Conservation (phyloP, 1,284 basidiomycete genomes). For the Irpex sp. region DNA sequence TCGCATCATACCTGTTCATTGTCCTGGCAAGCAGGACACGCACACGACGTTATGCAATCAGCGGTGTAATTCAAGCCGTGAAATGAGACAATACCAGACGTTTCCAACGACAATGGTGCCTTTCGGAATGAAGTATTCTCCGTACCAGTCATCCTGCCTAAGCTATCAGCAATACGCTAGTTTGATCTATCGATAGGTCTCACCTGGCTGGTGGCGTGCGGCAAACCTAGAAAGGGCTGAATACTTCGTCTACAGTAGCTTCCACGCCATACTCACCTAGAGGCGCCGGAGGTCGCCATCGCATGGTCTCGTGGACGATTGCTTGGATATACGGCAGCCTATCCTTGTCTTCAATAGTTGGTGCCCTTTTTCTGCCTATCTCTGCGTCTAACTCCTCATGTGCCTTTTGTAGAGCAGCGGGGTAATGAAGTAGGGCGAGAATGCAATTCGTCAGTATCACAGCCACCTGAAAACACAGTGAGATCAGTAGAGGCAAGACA, state of each 20-base stretch:
- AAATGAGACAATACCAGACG: not conserved
- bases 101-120: not conserved
- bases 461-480: too few relatives aligned
- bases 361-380: not conserved
- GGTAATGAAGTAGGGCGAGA: slow-evolving; percentile 4
- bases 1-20: not conserved
- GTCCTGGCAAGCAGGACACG: too few relatives aligned
- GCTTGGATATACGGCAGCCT: slow-evolving; percentile 6
- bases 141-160: not conserved
- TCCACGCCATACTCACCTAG: too few relatives aligned
- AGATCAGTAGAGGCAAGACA: too few relatives aligned
- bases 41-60: too few relatives aligned
- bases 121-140: slow-evolving; percentile 3
- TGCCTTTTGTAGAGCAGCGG: not conserved
- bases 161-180: too few relatives aligned
- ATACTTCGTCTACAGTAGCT: too few relatives aligned
- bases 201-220: too few relatives aligned
- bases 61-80: too few relatives aligned
- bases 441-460: too few relatives aligned
- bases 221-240: too few relatives aligned
- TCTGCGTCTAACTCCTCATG: slow-evolving; percentile 5
- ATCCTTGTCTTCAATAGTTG: not conserved
- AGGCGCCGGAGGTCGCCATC: slow-evolving; percentile 3
- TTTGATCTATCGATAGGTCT: too few relatives aligned
- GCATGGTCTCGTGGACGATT: slow-evolving; percentile 3